These are phyloP conservation scores for Cydonia oblonga DNA, from an alignment of 331 rosid species.

Conservation along the genomic window DNA sequence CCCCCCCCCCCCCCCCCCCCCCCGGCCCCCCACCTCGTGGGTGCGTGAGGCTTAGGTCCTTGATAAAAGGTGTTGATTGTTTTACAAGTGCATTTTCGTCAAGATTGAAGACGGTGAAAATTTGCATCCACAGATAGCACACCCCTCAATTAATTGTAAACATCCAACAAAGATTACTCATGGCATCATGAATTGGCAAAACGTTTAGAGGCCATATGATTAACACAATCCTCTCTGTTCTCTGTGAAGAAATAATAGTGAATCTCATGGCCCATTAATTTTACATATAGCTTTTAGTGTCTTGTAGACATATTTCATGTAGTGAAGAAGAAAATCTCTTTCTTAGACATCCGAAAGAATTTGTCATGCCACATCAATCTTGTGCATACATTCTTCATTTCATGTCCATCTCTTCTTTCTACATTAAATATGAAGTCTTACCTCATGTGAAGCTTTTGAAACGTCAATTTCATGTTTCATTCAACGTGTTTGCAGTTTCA, in stretches of 20 bases:
- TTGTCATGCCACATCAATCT: not conserved
- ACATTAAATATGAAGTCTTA: not conserved
- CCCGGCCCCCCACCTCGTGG: no score
- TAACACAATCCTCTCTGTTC: not conserved
- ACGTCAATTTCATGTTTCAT: no score
- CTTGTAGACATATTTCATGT: not conserved
- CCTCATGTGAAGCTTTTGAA: no score
- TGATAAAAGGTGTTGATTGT: no score
- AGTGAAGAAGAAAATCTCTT: not conserved
- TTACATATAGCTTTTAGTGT: not conserved
- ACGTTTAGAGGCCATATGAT: not conserved
- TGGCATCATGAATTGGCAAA: not conserved
- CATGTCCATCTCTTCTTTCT: not conserved
- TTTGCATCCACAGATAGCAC: no score
- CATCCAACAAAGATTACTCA: not conserved
- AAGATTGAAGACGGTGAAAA: no score
- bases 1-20: no score
- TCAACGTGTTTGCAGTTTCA: no score
- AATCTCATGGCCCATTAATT: not conserved
- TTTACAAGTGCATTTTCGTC: no score
- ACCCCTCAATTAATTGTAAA: no score
- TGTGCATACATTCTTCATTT: not conserved
- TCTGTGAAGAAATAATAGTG: not conserved
- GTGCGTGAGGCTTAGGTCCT: no score
- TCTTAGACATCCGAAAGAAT: not conserved